A percentile compares a stretch with the other conserved stretches of the same genome.
Evolutionary conservation across 2,329 filamentous ascomycete species (phyloP).

Genomic region (Lasiodiplodia citricola): DNA sequence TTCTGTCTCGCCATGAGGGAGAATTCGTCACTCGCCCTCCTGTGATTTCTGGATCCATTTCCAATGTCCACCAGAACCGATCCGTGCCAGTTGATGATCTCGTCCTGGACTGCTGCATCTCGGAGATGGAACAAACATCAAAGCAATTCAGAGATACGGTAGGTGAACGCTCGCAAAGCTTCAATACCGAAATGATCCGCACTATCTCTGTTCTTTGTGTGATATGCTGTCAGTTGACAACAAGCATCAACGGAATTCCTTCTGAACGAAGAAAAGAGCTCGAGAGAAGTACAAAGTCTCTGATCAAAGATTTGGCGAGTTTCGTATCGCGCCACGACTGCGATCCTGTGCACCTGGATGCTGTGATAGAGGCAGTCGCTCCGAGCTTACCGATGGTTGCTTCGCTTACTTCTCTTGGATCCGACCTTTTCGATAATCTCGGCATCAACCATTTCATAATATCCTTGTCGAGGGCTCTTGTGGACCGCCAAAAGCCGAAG

Average conservation of each 20-base stretch:
- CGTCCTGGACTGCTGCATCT: conserved; percentile 53
- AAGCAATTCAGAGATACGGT: conserved; percentile 51
- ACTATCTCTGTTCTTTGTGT: conserved; percentile 57
- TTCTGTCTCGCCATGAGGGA: conserved; percentile 38
- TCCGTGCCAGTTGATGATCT: conserved; percentile 3
- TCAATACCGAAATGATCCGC: conserved; percentile 57
- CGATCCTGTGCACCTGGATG: conserved; percentile 51
- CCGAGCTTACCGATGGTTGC: conserved; percentile 39
- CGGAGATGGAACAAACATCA: conserved; percentile 52
- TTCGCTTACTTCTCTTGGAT: conserved; percentile 29
- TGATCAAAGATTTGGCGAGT: conserved; percentile 39
- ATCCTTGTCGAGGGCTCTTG: conserved; percentile 39
- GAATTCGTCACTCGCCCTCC: neutral
- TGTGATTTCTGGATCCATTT: neutral
- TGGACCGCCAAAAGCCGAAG: conserved; percentile 33
- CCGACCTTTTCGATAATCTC: conserved; percentile 32
- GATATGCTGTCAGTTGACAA: conserved; percentile 35
- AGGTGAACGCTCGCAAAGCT: conserved; percentile 49
- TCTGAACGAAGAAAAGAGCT: conserved; percentile 31
- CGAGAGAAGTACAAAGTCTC: conserved; percentile 31
- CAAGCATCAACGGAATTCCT: conserved; percentile 33
- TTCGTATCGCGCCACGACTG: conserved; percentile 45
- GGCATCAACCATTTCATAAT: conserved; percentile 43
- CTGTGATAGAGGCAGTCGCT: conserved; percentile 45
- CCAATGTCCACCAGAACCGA: neutral